Evolutionary conservation across 495 filamentous ascomycete genomes (phyloP), one percentile per base, ranked within the genome.

Genomic region (Penicillium parvum): DNA sequence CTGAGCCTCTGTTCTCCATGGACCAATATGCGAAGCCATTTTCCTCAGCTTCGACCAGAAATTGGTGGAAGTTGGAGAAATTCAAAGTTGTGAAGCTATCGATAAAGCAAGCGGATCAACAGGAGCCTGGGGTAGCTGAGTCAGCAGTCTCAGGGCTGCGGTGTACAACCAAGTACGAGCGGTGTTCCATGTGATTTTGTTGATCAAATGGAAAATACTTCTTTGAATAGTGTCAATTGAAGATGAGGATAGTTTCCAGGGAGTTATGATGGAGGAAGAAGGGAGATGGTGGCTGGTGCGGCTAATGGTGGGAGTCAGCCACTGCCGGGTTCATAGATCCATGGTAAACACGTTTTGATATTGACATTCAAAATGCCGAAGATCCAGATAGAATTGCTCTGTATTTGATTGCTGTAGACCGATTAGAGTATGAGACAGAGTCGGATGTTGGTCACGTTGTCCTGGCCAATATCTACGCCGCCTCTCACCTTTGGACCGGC

Each of bases 1-100:
- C 44, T 71, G 63, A 16, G 68, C 60, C 3, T 45, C 47, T 1
- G 61, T 68, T 40, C 63, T 61, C 69, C 69, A 73, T 7, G 62
- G 57, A n/a, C 58, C 65, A 52, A 73, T 64, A 29, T 63, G 60
- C 37, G 57, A 61, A 48, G 60, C 36, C 60, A 58, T 55, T 40
- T 21, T 39, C 19, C 12, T 26, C 14, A 32, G n/a, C 18, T 44
- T 30, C 5, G 33, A 18, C n/a, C n/a, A n/a, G n/a, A 32, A 40
- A 37, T 34, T 37, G 41, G 15, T 26, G 12, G 12, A 27, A 29
- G 32, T 33, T 40, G 37, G 35, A 40, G 44, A 28, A 40, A 28
- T 16, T 7, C 43, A 32, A 42, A 34, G 28, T n/a, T 28, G 12
- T n/a, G n/a, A 10, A 30, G n/a, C 37, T 40, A 21, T 33, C 26